A percentile compares a stretch with the other conserved stretches of the same genome.
These are phyloP conservation scores for Kodamaea jinghongensis DNA, from an alignment of 805 yeast genomes.

Conservation along the genomic window DNA sequence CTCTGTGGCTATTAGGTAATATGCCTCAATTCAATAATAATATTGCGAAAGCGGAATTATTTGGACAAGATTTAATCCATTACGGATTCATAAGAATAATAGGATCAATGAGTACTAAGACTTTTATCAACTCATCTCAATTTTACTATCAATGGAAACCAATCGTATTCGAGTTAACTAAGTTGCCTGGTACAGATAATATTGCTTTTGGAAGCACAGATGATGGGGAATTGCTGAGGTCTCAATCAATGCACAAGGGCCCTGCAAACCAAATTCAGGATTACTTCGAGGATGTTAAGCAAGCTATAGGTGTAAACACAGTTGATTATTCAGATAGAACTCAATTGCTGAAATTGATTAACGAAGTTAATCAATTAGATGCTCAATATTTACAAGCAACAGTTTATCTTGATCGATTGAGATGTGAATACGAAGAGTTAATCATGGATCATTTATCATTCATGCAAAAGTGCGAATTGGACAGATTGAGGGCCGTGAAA, in stretches of 20 bases:
- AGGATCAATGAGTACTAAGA: conserved; percentile 51
- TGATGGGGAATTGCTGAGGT: conserved; percentile 7
- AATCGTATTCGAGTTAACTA: conserved; percentile 52
- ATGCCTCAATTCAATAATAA: conserved; percentile 41
- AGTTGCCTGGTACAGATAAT: conserved; percentile 15
- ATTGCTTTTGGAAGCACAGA: conserved; percentile 12
- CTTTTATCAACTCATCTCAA: conserved; percentile 71
- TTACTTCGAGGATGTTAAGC: conserved; percentile 44
- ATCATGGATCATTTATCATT: conserved; percentile 69
- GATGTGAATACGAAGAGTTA: conserved; percentile 73
- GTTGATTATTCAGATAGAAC: conserved; percentile 50
- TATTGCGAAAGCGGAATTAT: conserved; percentile 59
- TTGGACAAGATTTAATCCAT: conserved; percentile 70
- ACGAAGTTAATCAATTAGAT: conserved; percentile 61
- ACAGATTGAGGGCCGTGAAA: conserved; percentile 72
- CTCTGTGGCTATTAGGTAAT: conserved; percentile 55
- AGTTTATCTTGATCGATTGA: conserved; percentile 54
- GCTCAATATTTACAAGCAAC: conserved; percentile 45
- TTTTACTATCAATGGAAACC: conserved; percentile 81
- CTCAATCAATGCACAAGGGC: conserved; percentile 1
- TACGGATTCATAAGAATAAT: conserved; percentile 62
- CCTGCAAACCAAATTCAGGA: conserved; percentile 12
- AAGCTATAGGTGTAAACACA: conserved; percentile 42
- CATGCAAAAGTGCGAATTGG: conserved; percentile 81
- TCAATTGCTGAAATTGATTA: conserved; percentile 47